Evolutionary conservation across 1,284 basidiomycete species (phyloP).

Genomic region (Tremellales sp.): DNA sequence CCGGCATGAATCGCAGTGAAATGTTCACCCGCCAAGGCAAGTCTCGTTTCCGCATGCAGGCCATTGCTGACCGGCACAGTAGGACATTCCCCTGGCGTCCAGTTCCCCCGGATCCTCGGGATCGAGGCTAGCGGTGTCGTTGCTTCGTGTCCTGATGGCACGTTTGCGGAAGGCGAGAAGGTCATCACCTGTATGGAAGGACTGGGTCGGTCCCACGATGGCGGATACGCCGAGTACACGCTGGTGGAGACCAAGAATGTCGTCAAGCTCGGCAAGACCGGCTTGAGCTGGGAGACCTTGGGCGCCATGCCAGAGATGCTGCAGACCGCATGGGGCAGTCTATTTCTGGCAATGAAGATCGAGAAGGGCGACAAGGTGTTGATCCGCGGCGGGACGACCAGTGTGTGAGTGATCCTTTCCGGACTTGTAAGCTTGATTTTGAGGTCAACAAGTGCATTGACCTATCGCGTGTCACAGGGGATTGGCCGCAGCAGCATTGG

Average conservation of each 20-base stretch:
- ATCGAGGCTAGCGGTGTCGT: slow-evolving; percentile 8
- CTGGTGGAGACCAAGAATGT: slow-evolving; percentile 2
- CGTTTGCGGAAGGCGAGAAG: neutral
- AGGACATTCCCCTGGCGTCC: slow-evolving; percentile 9
- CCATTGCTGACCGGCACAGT: neutral
- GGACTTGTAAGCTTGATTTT: neutral
- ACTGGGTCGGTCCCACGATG: slow-evolving; percentile 8
- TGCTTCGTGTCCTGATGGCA: slow-evolving; percentile 5
- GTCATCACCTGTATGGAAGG: slow-evolving; percentile 8
- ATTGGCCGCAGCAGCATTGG: slow-evolving; percentile 6
- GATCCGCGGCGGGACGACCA: slow-evolving; percentile 10
- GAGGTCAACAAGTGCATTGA: neutral
- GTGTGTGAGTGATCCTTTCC: slow-evolving; percentile 3
- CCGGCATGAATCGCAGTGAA: slow-evolving; percentile 10
- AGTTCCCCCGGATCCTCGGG: slow-evolving; percentile 10
- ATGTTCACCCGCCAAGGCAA: slow-evolving; percentile 11
- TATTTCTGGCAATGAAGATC: slow-evolving; percentile 4
- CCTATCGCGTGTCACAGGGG: slow-evolving; percentile 2
- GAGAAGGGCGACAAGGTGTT: slow-evolving; percentile 8
- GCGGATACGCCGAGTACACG: slow-evolving; percentile 11
- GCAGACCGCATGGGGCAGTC: slow-evolving; percentile 9
- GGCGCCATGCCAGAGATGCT: slow-evolving; percentile 9
- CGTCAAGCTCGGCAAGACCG: slow-evolving; percentile 1
- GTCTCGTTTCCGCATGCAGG: neutral
- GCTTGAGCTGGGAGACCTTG: slow-evolving; percentile 4